phyloP scores from a whole-genome alignment of 2,329 filamentous ascomycete genomes.

The Paraconiothyrium sp. region DNA sequence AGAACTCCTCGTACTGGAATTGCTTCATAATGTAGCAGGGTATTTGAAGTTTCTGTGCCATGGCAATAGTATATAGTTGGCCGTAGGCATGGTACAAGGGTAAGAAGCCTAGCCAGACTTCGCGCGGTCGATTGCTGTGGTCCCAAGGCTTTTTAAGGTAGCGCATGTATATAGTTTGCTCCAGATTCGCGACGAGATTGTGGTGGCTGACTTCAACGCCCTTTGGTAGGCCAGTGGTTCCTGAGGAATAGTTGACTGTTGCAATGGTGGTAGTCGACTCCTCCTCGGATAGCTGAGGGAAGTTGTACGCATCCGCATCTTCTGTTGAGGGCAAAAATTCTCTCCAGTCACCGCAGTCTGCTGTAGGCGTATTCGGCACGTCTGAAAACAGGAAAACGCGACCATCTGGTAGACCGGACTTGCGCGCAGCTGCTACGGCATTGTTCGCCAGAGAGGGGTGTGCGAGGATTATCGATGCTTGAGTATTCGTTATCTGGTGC shows the following conservation, averaged over 20 bases:
- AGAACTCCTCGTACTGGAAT: slow-evolving; percentile 53
- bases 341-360: slow-evolving; percentile 46
- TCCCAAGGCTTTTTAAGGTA: slow-evolving; percentile 53
- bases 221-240: slow-evolving; percentile 63
- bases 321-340: slow-evolving; percentile 36
- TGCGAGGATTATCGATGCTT: slow-evolving; percentile 43
- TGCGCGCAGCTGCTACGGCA: slow-evolving; percentile 40
- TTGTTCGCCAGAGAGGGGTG: slow-evolving; percentile 42
- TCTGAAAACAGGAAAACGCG: slow-evolving; percentile 48
- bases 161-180: slow-evolving; percentile 60
- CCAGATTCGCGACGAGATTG: slow-evolving; percentile 61
- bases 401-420: slow-evolving; percentile 39
- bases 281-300: slow-evolving; percentile 35
- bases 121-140: slow-evolving; percentile 52
- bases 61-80: slow-evolving; percentile 52
- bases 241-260: slow-evolving; percentile 63
- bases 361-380: slow-evolving; percentile 28
- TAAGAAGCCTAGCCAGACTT: slow-evolving; percentile 60
- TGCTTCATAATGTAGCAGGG: slow-evolving; percentile 54
- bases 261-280: slow-evolving; percentile 46
- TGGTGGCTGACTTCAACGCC: slow-evolving; percentile 61
- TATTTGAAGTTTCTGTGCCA: slow-evolving; percentile 58
- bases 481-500: slow-evolving; percentile 47
- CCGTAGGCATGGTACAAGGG: slow-evolving; percentile 60
- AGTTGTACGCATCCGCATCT: slow-evolving; percentile 40